Evolutionary conservation across 2,329 filamentous ascomycete genomes (phyloP).

Genomic region (Catunica adiposa): DNA sequence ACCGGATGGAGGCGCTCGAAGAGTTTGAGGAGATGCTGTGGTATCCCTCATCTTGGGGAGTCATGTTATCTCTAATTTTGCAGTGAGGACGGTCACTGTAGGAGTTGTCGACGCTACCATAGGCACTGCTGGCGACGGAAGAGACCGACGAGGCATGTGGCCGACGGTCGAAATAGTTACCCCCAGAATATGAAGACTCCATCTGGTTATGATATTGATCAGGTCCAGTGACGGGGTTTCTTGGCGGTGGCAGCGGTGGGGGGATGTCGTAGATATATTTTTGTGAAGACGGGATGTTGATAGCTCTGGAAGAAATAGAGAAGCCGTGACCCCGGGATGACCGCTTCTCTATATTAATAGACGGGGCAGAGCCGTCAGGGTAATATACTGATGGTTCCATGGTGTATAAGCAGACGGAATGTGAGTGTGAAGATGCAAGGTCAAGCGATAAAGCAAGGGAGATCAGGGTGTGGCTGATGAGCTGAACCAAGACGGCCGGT

Average conservation of each 20-base stretch:
- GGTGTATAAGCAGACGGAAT: background rate
- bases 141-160: constrained; percentile 12
- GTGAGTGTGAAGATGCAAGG: background rate
- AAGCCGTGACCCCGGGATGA: constrained; percentile 2
- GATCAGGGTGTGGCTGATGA: background rate
- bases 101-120: constrained; percentile 26
- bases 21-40: constrained; percentile 25
- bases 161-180: constrained; percentile 6
- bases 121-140: constrained; percentile 20
- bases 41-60: constrained; percentile 27
- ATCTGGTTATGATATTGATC: constrained; percentile 1
- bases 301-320: constrained; percentile 11
- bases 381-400: constrained; percentile 13
- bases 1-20: background rate
- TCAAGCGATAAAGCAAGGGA: background rate
- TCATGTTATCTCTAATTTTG: constrained; percentile 12
- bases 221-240: constrained; percentile 11
- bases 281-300: constrained; percentile 14
- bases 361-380: constrained; percentile 13
- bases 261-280: constrained; percentile 8
- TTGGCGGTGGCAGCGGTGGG: constrained; percentile 15
- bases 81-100: constrained; percentile 17
- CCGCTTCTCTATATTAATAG: constrained; percentile 14
- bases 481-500: background rate
- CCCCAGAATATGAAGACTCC: constrained; percentile 6